phyloP scores from a whole-genome alignment of 73 alveolate species.

The Paraurostyla sp. region DNA sequence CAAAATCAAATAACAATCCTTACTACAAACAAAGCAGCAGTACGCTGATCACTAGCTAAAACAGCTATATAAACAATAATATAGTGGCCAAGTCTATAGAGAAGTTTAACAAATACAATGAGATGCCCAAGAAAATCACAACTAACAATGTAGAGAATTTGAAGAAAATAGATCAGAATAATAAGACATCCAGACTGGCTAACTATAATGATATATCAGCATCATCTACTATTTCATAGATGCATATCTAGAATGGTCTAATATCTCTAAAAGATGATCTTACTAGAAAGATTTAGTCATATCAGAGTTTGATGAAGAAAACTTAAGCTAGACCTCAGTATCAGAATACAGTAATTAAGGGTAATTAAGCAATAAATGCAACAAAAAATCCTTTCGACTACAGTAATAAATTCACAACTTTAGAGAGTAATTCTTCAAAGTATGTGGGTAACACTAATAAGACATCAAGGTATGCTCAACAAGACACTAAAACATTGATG shows the following conservation, averaged over 20 bases:
- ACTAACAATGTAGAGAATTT: not conserved
- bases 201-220: not conserved
- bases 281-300: not conserved
- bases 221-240: not conserved
- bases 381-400: constrained; percentile 19
- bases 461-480: not conserved
- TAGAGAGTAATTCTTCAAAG: not conserved
- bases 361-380: not conserved
- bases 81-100: not conserved
- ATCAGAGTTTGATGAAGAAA: constrained; percentile 1
- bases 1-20: too few relatives aligned
- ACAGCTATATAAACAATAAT: not conserved
- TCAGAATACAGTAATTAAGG: not conserved
- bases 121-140: constrained; percentile 6
- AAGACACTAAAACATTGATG: too few relatives aligned
- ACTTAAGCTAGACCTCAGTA: not conserved
- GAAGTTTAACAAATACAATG: not conserved
- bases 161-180: not conserved
- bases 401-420: not conserved
- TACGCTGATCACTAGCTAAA: too few relatives aligned
- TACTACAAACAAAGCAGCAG: too few relatives aligned
- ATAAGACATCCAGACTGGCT: not conserved
- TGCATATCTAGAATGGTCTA: constrained; percentile 19
- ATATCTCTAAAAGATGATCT: not conserved
- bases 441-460: not conserved